A percentile compares a stretch with the other conserved stretches of the same genome.
Conservation (phyloP, 1,284 basidiomycete genomes). For the Leccinum laetum region DNA sequence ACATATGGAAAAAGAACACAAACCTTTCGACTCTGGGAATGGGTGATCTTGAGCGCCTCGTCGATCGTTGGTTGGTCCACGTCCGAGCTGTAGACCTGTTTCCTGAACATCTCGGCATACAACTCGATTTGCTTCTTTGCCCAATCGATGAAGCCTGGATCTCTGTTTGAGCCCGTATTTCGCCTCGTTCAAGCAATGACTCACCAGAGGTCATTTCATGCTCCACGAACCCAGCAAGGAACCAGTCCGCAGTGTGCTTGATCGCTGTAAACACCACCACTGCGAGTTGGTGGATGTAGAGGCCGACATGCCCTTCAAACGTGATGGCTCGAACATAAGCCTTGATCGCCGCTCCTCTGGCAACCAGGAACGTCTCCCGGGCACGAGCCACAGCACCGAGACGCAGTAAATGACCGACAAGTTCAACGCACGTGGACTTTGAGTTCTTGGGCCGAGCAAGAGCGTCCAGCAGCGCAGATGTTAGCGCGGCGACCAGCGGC, state of each 20-base stretch:
- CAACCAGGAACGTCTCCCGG: slow-evolving; percentile 77
- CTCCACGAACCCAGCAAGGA: slow-evolving; percentile 93
- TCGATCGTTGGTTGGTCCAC: slow-evolving; percentile 68
- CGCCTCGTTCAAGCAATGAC: slow-evolving; percentile 29
- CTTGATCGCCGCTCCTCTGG: slow-evolving; percentile 77
- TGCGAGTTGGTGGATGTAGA: slow-evolving; percentile 81
- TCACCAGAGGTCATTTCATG: slow-evolving; percentile 87
- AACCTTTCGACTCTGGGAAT: slow-evolving; percentile 81
- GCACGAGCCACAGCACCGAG: slow-evolving; percentile 66
- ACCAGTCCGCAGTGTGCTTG: slow-evolving; percentile 98
- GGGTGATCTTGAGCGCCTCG: slow-evolving; percentile 76
- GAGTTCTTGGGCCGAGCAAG: slow-evolving; percentile 77
- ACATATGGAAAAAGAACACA: slow-evolving; percentile 14
- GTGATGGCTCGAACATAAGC: slow-evolving; percentile 81
- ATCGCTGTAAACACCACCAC: slow-evolving; percentile 87
- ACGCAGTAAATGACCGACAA: slow-evolving; percentile 74
- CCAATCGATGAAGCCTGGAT: slow-evolving; percentile 91
- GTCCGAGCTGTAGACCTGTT: slow-evolving; percentile 89
- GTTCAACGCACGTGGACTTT: slow-evolving; percentile 72
- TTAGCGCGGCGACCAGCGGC: slow-evolving; percentile 69
- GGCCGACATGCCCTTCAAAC: slow-evolving; percentile 88
- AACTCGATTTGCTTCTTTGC: slow-evolving; percentile 84
- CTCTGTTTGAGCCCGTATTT: slow-evolving; percentile 4
- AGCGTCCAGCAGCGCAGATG: slow-evolving; percentile 71
- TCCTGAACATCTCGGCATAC: slow-evolving; percentile 85